Base-by-base conservation (phyloP, 2,329 filamentous ascomycete genomes). In the Talaromyces albobiverticillius region DNA sequence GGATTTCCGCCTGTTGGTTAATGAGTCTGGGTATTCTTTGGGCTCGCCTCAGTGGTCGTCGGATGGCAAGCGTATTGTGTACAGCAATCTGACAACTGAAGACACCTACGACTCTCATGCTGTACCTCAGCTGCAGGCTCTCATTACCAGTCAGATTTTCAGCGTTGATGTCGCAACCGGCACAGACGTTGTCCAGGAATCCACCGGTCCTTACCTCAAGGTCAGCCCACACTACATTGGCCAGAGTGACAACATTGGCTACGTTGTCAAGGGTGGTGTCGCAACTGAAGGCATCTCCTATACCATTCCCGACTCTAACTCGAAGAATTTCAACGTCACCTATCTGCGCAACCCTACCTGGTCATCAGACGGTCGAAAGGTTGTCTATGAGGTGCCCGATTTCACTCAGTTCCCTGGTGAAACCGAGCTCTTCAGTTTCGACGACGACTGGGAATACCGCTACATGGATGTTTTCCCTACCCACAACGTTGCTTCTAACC, bases 121-220 rank as follows among this genome's bases (percentile, higher is more conserved):
- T n/a, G 26, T 29, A 29, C 41, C 41, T 2, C 16, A 45, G 22
- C n/a, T 14, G 7, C 13, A 25, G 7, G 41, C 41, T 45, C n/a
- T 20, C 49, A 59, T 55, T 8, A 61, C 59, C 41, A 60, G 57
- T 22, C 62, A 55, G 5, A 62, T 64, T 16, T 61, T 59, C 4
- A 67, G 69, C 1, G 69, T 76, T 1, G 73, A 76, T 51, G 66
- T 76, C 32, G 68, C 66, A 4, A 76, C 72, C 1, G 71, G 73
- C 0, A 47, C 51, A 3, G 66, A 76, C 56, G 57, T 64, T 22
- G 56, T 65, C 11, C 61, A 65, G 2, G 63, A 72, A 51, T 64
- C 64, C 1, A 54, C 50, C 1, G 67, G 66, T 1, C 13, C 57
- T n/a, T 62, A 63, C 0, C 53, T 70, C 16, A 73, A 72, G 59